phyloP scores from a whole-genome alignment of 352 stramenopile genomes.

The Lagenidium giganteum region DNA sequence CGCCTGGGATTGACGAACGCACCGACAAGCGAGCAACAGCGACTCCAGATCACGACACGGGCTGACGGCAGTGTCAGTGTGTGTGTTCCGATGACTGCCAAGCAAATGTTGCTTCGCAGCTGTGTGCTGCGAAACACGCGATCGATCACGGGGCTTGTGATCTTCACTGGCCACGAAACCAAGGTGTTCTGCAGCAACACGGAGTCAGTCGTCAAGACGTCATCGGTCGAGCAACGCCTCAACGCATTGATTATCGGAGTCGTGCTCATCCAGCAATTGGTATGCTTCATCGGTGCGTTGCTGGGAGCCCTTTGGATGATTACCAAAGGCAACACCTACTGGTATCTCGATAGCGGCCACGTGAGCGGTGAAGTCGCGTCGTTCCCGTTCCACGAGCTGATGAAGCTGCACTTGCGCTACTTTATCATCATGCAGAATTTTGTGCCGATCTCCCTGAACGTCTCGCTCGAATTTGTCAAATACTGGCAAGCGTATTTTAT shows the following conservation, averaged over 20 bases:
- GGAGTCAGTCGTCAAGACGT: slow-evolving; percentile 70
- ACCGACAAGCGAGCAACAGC: slow-evolving; percentile 5
- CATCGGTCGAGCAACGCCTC: slow-evolving; percentile 66
- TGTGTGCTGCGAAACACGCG: slow-evolving; percentile 86
- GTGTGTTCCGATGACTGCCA: slow-evolving; percentile 62
- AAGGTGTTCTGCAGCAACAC: slow-evolving; percentile 85
- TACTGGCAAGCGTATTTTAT: slow-evolving; percentile 96
- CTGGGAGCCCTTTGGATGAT: slow-evolving; percentile 72
- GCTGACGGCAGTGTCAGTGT: slow-evolving; percentile 30
- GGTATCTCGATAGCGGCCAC: slow-evolving; percentile 41
- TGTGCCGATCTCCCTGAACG: slow-evolving; percentile 98
- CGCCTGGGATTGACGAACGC: slow-evolving; percentile 20
- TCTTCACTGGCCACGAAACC: slow-evolving; percentile 87
- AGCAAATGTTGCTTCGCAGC: slow-evolving; percentile 88
- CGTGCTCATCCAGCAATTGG: slow-evolving; percentile 67
- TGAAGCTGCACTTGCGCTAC: slow-evolving; percentile 88
- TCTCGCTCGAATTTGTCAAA: slow-evolving; percentile 96
- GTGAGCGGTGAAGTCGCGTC: slow-evolving; percentile 14
- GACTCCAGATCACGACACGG: slow-evolving; percentile 21
- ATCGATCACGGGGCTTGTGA: slow-evolving; percentile 74
- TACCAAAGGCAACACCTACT: slow-evolving; percentile 48
- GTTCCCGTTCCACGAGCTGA: slow-evolving; percentile 47
- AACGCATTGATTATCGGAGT: slow-evolving; percentile 71
- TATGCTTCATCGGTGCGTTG: slow-evolving; percentile 62
- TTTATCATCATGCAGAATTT: slow-evolving; percentile 98